These are phyloP conservation scores for Kalanchoe fedtschenkoi DNA, from an alignment of 164 flowering plant species.

Conservation along the genomic window DNA sequence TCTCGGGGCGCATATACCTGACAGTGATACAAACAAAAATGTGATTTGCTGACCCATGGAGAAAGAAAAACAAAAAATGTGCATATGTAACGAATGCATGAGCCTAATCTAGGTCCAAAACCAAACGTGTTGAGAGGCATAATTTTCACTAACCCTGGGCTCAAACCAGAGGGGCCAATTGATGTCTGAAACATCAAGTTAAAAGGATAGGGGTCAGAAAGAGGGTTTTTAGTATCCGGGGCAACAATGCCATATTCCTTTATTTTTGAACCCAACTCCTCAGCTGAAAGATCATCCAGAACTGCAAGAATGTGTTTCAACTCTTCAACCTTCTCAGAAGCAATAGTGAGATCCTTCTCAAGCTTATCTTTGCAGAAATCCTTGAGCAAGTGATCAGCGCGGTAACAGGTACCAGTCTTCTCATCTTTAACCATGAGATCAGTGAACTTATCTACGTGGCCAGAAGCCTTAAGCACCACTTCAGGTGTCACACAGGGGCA, in stretches of 20 bases:
- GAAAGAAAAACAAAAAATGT: not conserved
- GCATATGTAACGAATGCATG: no score
- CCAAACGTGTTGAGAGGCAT: not conserved
- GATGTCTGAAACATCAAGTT: conserved; percentile 95
- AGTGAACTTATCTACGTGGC: conserved; percentile 93
- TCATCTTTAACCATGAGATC: conserved; percentile 99
- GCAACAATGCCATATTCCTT: conserved; percentile 84
- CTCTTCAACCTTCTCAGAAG: conserved; percentile 61
- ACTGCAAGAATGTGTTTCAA: conserved; percentile 63
- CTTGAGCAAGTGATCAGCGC: conserved; percentile 95
- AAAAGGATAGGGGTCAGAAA: conserved; percentile 91
- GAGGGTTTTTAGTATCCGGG: conserved; percentile 85
- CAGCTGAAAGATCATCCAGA: conserved; percentile 74
- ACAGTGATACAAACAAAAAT: not conserved
- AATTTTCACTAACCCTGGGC: conserved; percentile 47
- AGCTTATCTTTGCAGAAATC: conserved; percentile 89
- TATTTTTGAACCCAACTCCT: conserved; percentile 78
- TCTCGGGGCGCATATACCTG: conserved; percentile 96
- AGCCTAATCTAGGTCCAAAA: not conserved
- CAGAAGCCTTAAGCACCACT: conserved; percentile 82
- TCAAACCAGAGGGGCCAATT: conserved; percentile 84
- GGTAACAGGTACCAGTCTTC: conserved; percentile 75
- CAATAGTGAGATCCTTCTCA: conserved; percentile 59
- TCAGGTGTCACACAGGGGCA: conserved; percentile 96
- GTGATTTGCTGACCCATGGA: not conserved